Percentiles rank a stretch among this genome's conserved stretches.
These are phyloP conservation scores for Capsella bursapastoris DNA, from an alignment of 345 rosid species.

Conservation along the genomic window DNA sequence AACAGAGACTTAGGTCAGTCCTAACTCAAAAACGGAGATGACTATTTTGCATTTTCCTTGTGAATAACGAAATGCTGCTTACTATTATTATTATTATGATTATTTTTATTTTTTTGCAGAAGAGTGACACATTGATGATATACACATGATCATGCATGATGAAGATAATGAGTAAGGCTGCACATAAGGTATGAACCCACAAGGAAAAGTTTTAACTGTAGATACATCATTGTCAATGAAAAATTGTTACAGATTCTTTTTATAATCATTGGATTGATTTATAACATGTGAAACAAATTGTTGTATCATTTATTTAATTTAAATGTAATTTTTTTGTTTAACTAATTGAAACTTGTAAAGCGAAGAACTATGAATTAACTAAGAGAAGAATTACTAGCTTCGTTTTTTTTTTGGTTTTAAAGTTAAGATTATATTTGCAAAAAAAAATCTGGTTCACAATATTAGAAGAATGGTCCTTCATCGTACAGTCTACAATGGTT, in stretches of 20 bases:
- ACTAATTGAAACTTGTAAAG: constrained; percentile 3
- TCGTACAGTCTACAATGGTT: not conserved
- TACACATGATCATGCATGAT: not conserved
- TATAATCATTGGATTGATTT: not conserved
- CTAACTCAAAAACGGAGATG: not conserved
- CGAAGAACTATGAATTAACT: no score
- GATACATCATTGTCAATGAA: constrained; percentile 18
- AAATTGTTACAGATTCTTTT: constrained; percentile 16
- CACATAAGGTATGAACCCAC: not conserved
- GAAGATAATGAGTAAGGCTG: not conserved
- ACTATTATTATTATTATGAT: no score
- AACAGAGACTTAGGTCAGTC: constrained; percentile 25
- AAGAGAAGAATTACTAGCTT: not conserved
- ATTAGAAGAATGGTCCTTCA: not conserved
- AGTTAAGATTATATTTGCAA: not conserved
- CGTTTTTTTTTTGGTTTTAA: not conserved
- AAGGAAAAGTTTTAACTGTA: constrained; percentile 12
- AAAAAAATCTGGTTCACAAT: not conserved
- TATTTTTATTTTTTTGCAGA: constrained; percentile 26
- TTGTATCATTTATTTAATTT: constrained; percentile 9
- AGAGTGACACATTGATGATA: constrained; percentile 4
- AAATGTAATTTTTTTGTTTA: not conserved
- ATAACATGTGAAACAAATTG: not conserved
- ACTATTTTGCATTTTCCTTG: not conserved
- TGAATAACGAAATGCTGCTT: constrained; percentile 1